These are phyloP conservation scores for Suhomyces bokatorum DNA, from an alignment of 1,139 yeast species.

Conservation along the genomic window DNA sequence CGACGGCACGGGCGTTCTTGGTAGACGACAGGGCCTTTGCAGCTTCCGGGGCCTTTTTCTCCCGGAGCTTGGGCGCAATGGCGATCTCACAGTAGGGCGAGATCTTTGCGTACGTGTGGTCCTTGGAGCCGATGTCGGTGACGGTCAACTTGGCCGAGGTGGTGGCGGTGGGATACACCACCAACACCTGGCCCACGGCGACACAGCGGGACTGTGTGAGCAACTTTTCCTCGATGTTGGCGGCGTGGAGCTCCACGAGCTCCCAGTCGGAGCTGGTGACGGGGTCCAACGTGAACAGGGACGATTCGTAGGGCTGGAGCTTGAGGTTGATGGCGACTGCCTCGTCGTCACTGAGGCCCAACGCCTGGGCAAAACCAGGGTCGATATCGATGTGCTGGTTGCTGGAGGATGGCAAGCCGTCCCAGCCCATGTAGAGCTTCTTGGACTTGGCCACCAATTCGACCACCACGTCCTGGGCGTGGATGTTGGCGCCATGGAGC, in stretches of 20 bases:
- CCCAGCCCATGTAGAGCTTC: slow-evolving; percentile 71
- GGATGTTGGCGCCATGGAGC: slow-evolving; percentile 54
- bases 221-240: slow-evolving; percentile 69
- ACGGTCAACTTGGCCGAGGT: slow-evolving; percentile 65
- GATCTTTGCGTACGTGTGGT: slow-evolving; percentile 53
- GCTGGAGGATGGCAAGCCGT: slow-evolving; percentile 56
- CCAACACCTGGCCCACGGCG: slow-evolving; percentile 55
- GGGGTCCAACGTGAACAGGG: slow-evolving; percentile 77
- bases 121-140: slow-evolving; percentile 57
- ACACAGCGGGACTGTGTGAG: slow-evolving; percentile 83
- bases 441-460: slow-evolving; percentile 35
- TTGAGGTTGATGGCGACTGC: slow-evolving; percentile 42
- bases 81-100: slow-evolving; percentile 77
- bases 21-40: slow-evolving; percentile 21
- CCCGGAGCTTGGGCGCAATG: slow-evolving; percentile 73
- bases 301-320: slow-evolving; percentile 52
- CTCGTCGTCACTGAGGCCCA: slow-evolving; percentile 49
- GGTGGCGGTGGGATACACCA: slow-evolving; percentile 71
- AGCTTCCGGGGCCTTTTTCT: slow-evolving; percentile 25
- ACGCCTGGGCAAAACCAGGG: slow-evolving; percentile 43
- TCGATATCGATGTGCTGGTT: slow-evolving; percentile 39
- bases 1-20: slow-evolving; percentile 20
- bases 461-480: slow-evolving; percentile 61
- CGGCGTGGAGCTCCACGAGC: slow-evolving; percentile 79
- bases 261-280: slow-evolving; percentile 85